Percentiles rank a stretch among this genome's conserved stretches.
Evolutionary conservation across 192 early-diverging fungal genomes (phyloP).

Genomic region (Backusella tarrabulga): DNA sequence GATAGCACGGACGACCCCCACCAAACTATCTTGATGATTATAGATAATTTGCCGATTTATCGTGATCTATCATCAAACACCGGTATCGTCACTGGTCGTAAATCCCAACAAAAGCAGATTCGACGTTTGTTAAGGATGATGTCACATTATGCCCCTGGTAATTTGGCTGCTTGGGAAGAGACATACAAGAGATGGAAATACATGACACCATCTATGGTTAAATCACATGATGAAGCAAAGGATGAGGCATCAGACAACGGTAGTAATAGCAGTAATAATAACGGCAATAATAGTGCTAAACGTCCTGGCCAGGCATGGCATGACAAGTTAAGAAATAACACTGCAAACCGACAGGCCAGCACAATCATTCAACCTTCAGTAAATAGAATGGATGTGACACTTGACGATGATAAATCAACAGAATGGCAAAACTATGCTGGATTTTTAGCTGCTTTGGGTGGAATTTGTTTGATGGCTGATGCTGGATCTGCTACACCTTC

Average conservation of each 20-base stretch:
- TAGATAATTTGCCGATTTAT: slow-evolving; percentile 74
- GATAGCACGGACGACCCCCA: slow-evolving; percentile 52
- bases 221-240: slow-evolving; percentile 33
- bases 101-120: slow-evolving; percentile 77
- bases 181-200: slow-evolving; percentile 73
- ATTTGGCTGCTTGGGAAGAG: slow-evolving; percentile 82
- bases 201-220: slow-evolving; percentile 44
- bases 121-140: slow-evolving; percentile 68
- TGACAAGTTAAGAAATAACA: slow-evolving; percentile 25
- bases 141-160: slow-evolving; percentile 65
- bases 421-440: slow-evolving; percentile 85
- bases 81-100: slow-evolving; percentile 56
- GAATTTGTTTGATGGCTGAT: slow-evolving; percentile 56
- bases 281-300: neutral
- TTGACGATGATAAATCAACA: slow-evolving; percentile 40
- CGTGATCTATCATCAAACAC: slow-evolving; percentile 56
- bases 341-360: slow-evolving; percentile 23
- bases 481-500: slow-evolving; percentile 8
- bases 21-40: slow-evolving; percentile 49
- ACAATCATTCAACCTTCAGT: neutral
- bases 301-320: slow-evolving; percentile 38
- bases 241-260: slow-evolving; percentile 21
- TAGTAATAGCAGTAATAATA: slow-evolving; percentile 12
- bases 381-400: neutral
- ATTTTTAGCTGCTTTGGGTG: slow-evolving; percentile 78